These are phyloP conservation scores for Rhodotorula sp. DNA, from an alignment of 1,284 basidiomycete species.

Conservation along the genomic window DNA sequence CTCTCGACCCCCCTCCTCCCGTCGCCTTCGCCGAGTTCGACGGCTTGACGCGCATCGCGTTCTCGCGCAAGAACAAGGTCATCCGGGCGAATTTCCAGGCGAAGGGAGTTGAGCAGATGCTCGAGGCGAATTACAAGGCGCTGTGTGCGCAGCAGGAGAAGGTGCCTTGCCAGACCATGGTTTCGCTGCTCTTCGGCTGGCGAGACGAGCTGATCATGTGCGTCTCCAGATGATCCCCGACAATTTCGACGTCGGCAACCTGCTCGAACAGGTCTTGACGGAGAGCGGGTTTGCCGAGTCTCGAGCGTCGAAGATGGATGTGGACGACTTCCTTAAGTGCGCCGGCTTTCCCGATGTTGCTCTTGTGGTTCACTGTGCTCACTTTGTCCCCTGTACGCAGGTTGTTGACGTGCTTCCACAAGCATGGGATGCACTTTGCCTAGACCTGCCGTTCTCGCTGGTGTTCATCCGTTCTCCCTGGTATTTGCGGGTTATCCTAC, in stretches of 20 bases:
- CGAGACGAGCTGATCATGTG: neutral
- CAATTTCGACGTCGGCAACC: slow-evolving; percentile 65
- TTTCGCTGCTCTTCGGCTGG: rapidly evolving
- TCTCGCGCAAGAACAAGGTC: slow-evolving; percentile 86
- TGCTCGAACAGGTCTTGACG: slow-evolving; percentile 72
- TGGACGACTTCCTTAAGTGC: slow-evolving; percentile 77
- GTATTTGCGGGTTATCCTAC: neutral
- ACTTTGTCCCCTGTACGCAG: slow-evolving; percentile 47
- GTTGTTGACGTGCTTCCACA: slow-evolving; percentile 74
- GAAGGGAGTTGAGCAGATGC: slow-evolving; percentile 89
- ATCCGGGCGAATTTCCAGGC: slow-evolving; percentile 83
- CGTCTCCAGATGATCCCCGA: slow-evolving; percentile 63
- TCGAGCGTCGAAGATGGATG: slow-evolving; percentile 77
- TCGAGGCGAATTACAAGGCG: slow-evolving; percentile 92
- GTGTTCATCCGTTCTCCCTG: no score
- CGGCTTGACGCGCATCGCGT: slow-evolving; percentile 85
- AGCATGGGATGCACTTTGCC: slow-evolving; percentile 76
- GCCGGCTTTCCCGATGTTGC: slow-evolving; percentile 37
- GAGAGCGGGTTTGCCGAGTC: slow-evolving; percentile 66
- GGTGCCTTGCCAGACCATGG: slow-evolving; percentile 2
- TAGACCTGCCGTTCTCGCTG: slow-evolving; percentile 43
- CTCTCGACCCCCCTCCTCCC: slow-evolving; percentile 90
- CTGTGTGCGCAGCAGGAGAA: slow-evolving; percentile 74
- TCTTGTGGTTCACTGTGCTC: neutral
- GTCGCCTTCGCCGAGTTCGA: slow-evolving; percentile 98